Base-by-base conservation (phyloP, 2,329 filamentous ascomycete species). In the Aspergillus sergii region DNA sequence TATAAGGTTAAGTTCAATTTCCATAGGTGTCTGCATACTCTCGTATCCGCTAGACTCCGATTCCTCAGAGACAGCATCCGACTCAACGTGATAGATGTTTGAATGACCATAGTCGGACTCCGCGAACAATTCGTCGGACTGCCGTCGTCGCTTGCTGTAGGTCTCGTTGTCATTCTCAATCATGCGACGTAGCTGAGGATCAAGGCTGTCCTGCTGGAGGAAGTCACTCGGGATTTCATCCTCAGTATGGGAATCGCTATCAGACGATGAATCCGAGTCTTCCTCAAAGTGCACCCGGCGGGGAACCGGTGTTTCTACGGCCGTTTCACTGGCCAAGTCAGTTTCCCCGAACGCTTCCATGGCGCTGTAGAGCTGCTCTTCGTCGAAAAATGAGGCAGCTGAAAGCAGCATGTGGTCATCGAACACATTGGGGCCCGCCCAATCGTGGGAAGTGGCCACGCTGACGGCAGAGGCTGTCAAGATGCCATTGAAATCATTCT, bases 141-240 rank as follows among this genome's bases (percentile, higher is more conserved):
- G 73, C 21, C 73, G 74, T 43, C 73, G 75, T 30, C 72, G 69
- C 48, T 63, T 68, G 48, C 67, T 67, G 32, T 68, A 63, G 8
- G 66, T 66, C n/a, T 78, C 73, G 50, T 81, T 80, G 66, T 92
- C 88, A 66, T 86, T 84, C 73, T 93, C 90, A 67, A 94, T 90
- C 78, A 92, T 88, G 48, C 87, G 86, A 66, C 90, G 89, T 72
- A 94, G 88, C 58, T 85, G 84, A 7, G 90, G 89, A 69, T 93
- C 91, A 6, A 94, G 82, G 19, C 86, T 84, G 72, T 88, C 90
- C 76, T 93, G 90, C 57, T 91, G 88, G 61, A 94, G 83, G 75
- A 94, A 94, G 63, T 94, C 88, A 73, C 93, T 88, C 1, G 91
- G 90, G 65, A 92, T 92, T 66, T 93, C 86, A 66, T 88, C 86